Evolutionary conservation across 2,329 filamentous ascomycete species (phyloP).

Genomic region (Fusarium sp.): DNA sequence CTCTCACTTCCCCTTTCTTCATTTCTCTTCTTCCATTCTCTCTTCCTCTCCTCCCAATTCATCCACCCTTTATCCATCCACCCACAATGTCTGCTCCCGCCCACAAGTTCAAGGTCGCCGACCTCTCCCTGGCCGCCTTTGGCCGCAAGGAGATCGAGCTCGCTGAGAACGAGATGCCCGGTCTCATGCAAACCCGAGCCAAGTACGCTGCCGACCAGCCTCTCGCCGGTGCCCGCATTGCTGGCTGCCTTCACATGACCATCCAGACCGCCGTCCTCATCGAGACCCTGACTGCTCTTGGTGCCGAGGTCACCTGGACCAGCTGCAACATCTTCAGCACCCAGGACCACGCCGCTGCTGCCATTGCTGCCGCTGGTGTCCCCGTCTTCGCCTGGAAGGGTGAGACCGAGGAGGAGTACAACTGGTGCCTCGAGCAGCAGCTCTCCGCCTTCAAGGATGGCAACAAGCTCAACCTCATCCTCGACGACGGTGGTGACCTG

Average conservation of each 20-base stretch:
- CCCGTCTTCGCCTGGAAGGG: slow-evolving; percentile 87
- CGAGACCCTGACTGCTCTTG: slow-evolving; percentile 94
- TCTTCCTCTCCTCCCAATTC: slow-evolving; percentile 44
- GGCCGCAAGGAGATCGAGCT: slow-evolving; percentile 99
- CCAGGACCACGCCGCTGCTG: slow-evolving; percentile 97
- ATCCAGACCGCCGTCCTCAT: slow-evolving; percentile 99
- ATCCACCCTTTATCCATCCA: slow-evolving; percentile 46
- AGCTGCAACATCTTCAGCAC: slow-evolving; percentile 99
- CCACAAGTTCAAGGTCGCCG: slow-evolving; percentile 97
- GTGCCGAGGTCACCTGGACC: slow-evolving; percentile 98
- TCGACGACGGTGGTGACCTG: slow-evolving; percentile 98
- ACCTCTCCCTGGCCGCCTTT: slow-evolving; percentile 97
- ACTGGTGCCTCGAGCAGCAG: slow-evolving; percentile 99
- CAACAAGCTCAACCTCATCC: slow-evolving; percentile 98
- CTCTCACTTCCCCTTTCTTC: slow-evolving; percentile 27
- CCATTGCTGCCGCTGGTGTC: slow-evolving; percentile 93
- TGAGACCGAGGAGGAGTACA: slow-evolving; percentile 99
- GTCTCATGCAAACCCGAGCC: slow-evolving; percentile 93
- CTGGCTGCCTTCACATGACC: slow-evolving; percentile 99
- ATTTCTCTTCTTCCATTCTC: slow-evolving; percentile 38
- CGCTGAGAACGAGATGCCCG: slow-evolving; percentile 96
- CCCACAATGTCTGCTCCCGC: slow-evolving; percentile 82
- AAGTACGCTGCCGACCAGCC: slow-evolving; percentile 97
- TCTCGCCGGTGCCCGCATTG: slow-evolving; percentile 93
- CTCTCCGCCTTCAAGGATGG: slow-evolving; percentile 95